Conservation (phyloP, 2,329 filamentous ascomycete genomes). For the Rosellinia necatrix region DNA sequence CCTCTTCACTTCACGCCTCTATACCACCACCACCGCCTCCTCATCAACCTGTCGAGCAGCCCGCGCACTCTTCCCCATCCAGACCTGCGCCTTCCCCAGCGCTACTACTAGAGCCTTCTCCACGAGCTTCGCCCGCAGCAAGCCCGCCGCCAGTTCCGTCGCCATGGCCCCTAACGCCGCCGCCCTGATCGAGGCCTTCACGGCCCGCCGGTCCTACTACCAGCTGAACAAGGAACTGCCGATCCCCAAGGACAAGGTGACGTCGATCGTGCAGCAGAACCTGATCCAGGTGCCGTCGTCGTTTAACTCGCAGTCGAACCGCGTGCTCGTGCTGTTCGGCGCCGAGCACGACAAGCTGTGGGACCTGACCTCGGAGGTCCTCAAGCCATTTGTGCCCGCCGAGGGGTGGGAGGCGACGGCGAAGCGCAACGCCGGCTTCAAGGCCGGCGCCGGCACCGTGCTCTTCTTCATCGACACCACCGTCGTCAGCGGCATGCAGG, state of each 20-base stretch:
- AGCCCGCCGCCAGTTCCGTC: slow-evolving; percentile 32
- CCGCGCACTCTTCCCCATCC: slow-evolving; percentile 8
- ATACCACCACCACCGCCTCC: slow-evolving; percentile 16
- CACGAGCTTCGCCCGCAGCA: slow-evolving; percentile 26
- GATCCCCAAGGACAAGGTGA: slow-evolving; percentile 61
- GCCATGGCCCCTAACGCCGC: slow-evolving; percentile 48
- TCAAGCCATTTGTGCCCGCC: slow-evolving; percentile 70
- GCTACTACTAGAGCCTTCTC: slow-evolving; percentile 33
- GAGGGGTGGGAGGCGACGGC: slow-evolving; percentile 62
- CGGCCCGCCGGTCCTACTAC: slow-evolving; percentile 72
- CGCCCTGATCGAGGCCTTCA: slow-evolving; percentile 65
- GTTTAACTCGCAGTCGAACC: slow-evolving; percentile 89
- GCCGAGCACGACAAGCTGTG: slow-evolving; percentile 87
- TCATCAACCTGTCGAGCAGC: slow-evolving; percentile 26
- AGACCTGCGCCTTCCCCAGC: slow-evolving; percentile 22
- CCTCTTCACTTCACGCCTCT: slow-evolving; percentile 31
- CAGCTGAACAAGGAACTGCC: slow-evolving; percentile 66
- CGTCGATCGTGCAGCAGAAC: slow-evolving; percentile 66
- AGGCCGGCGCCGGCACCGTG: slow-evolving; percentile 76
- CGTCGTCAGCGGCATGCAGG: slow-evolving; percentile 67
- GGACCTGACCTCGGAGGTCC: slow-evolving; percentile 69
- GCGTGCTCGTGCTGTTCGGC: slow-evolving; percentile 77
- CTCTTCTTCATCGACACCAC: slow-evolving; percentile 85
- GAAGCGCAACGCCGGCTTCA: slow-evolving; percentile 58
- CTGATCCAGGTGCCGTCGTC: slow-evolving; percentile 74